Evolutionary conservation across 1,139 yeast species (phyloP), one percentile per base, ranked within the genome.

Genomic region (Kodamaea anthophila): DNA sequence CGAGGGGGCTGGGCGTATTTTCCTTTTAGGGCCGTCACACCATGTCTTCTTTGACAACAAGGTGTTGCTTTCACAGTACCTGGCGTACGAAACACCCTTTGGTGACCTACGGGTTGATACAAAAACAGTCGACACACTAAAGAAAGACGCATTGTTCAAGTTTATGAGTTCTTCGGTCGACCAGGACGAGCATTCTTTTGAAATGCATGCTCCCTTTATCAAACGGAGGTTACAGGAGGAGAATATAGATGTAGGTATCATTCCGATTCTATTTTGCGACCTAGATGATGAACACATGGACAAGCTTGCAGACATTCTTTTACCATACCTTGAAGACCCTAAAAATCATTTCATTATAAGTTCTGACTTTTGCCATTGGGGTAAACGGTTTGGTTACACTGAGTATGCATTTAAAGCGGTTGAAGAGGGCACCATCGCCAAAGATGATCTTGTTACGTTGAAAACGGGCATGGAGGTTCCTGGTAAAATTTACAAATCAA

Each of bases 311-410:
- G 43, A 50, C 1, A 43, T 62, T 0, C 58, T 91, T 30, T 53
- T 58, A 9, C 77, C 79, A 2, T 83, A 69, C 42, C 50, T 86
- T 33, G 53, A 51, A 4, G 73, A 80, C 42, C 66, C 68, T 14
- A 56, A 58, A 20, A 81, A 77, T 46, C 77, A 86, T 2, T 83
- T 91, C 54, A 74, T 85, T 15, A 67, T 91, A 5, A 83, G 94
- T 46, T 76, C 94, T 1, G 99, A 91, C 57, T 93, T 91, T 48
- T 88, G 97, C 50, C 98, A 91, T 49, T 91, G 98, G 98, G 96
- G 96, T 1, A 47, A 69, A 4, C 59, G 94, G 26, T 86, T 87
- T 48, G 79, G 77, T 9, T 87, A 80, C 49, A 77, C 80, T 2
- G 65, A 69, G 21, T 83, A 82, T 46, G 62, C 76, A 10, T 9